A percentile compares a stretch with the other conserved stretches of the same genome.
Conservation (phyloP, 1,284 basidiomycete species). For the Apiotrichum akiyoshidainum region DNA sequence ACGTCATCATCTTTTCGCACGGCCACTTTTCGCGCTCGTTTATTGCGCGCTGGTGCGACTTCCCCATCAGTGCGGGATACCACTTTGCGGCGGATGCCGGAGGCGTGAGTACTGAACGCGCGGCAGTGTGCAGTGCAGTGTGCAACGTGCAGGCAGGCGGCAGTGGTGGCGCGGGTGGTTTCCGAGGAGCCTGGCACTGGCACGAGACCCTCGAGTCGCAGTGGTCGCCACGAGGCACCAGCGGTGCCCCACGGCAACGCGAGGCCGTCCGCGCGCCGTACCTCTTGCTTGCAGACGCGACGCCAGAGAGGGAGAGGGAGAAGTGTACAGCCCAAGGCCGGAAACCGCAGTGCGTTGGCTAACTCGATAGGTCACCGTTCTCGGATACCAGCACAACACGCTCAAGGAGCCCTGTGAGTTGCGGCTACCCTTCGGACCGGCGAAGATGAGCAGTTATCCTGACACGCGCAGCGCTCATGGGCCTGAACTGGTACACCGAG, state of each 20-base stretch:
- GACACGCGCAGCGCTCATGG: constrained; percentile 41
- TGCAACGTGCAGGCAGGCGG: background rate
- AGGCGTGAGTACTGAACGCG: constrained; percentile 31
- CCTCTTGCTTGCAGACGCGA: too few relatives aligned
- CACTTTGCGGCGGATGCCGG: constrained; percentile 50
- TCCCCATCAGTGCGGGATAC: constrained; percentile 49
- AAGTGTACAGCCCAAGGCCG: background rate
- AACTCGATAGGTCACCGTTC: constrained; percentile 38
- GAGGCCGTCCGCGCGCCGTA: too few relatives aligned
- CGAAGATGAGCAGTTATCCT: background rate
- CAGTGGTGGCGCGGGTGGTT: too few relatives aligned
- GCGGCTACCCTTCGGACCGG: background rate
- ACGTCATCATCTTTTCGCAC: constrained; percentile 57
- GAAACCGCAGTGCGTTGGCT: background rate
- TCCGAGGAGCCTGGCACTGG: too few relatives aligned
- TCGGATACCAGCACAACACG: constrained; percentile 52
- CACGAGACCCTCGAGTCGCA: too few relatives aligned
- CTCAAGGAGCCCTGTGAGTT: constrained; percentile 50
- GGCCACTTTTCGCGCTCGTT: constrained; percentile 77
- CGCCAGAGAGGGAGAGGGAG: background rate
- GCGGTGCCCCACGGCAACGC: too few relatives aligned
- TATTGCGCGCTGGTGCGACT: constrained; percentile 56
- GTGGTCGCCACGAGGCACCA: too few relatives aligned
- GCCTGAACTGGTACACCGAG: constrained; percentile 51
- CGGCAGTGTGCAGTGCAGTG: background rate